Percentiles rank a stretch among this genome's conserved stretches.
These are phyloP conservation scores for Saccharomycopsis hybrid DNA, from an alignment of 1,139 yeast genomes.

Conservation along the genomic window DNA sequence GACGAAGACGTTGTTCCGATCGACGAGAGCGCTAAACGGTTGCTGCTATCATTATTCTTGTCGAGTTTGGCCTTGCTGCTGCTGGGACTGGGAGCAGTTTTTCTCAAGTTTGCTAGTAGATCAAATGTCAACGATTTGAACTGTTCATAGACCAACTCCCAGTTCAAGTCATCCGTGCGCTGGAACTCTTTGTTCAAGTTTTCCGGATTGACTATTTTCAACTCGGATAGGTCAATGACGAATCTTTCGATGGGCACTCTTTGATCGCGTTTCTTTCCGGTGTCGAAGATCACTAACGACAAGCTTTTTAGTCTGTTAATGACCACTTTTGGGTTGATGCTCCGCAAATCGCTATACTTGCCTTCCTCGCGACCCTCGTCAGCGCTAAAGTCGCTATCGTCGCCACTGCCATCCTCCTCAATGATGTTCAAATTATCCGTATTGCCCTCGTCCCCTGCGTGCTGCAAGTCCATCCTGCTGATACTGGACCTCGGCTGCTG, in stretches of 20 bases:
- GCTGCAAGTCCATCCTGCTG: neutral
- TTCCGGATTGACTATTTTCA: neutral
- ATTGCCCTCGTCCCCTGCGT: neutral
- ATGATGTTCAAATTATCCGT: neutral
- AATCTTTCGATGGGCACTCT: constrained; percentile 12
- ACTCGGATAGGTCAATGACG: constrained; percentile 12
- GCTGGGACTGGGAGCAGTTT: too few relatives aligned
- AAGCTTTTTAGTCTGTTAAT: constrained; percentile 13
- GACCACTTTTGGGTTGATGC: neutral
- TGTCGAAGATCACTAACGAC: constrained; percentile 17
- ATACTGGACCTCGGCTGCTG: constrained; percentile 5
- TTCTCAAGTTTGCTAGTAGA: constrained; percentile 7
- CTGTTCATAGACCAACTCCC: constrained; percentile 16
- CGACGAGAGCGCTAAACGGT: too few relatives aligned
- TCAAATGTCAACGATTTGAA: constrained; percentile 8
- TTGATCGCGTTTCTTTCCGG: too few relatives aligned
- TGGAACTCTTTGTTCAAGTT: constrained; percentile 3
- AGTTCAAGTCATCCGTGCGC: constrained; percentile 2
- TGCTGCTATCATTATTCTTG: neutral
- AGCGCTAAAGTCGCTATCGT: neutral
- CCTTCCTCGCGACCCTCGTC: neutral
- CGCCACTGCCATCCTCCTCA: neutral
- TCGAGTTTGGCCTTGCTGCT: too few relatives aligned
- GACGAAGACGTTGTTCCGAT: neutral
- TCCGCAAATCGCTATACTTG: neutral